Base-by-base conservation (phyloP, 2,329 filamentous ascomycete species). In the Cercospora berteroae region DNA sequence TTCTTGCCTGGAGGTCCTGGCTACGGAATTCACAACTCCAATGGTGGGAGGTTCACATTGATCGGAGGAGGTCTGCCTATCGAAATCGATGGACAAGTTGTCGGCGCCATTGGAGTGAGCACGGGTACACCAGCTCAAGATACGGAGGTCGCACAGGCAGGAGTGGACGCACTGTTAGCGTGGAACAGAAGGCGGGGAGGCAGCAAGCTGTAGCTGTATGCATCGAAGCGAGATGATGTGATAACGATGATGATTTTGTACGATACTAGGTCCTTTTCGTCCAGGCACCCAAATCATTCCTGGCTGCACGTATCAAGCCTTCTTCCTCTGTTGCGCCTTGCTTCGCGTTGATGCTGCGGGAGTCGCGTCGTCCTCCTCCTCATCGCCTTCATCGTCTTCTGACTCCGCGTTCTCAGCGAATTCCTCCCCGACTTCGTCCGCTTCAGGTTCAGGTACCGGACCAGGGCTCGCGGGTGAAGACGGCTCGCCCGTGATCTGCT, bases 71-170 rank as follows among this genome's bases (percentile, higher is more conserved):
- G 85, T 1, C 73, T 87, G 4, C 85, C 85, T 4, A 82, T 87
- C 70, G 71, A 80, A 42, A 79, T 83, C 44, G 80, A 82, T 60
- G 84, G 84, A 2, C 76, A 79, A 39, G 81, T 86, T 4, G 79
- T 87, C 1, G 85, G 85, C 0, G 85, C 84, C 2, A 80, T 87
- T 66, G 85, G 85, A 0, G 85, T 84, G 65, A 84, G 81, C 71
- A 86, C 84, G 10, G 85, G 85, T 23, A 84, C 82, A 62, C 85
- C 85, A 59, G 79, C 79, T 63, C 83, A 87, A 74, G 85, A 87
- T 77, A 80, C 83, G 64, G 81, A 85, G 73, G 83, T 85, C 71
- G 84, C 84, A 60, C 79, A 77, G 72, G 83, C 80, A 4, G 85
- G 84, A 1, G 81, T 85, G 16, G 83, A 85, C 68, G 85, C 83